Evolutionary conservation across 2,329 filamentous ascomycete species (phyloP).

Genomic region (Blumeria hordei): DNA sequence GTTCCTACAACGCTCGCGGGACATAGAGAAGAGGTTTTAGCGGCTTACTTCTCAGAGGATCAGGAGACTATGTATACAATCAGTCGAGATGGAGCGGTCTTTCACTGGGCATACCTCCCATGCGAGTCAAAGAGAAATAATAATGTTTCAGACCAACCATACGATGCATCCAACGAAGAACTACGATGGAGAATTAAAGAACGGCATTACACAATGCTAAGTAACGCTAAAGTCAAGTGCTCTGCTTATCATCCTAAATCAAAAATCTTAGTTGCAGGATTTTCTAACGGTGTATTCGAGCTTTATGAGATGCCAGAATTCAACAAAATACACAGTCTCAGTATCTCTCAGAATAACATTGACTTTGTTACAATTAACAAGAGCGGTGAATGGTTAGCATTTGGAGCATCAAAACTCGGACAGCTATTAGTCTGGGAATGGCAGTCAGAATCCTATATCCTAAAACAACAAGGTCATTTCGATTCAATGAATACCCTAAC

Average conservation of each 20-base stretch:
- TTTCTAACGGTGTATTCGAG: constrained; percentile 82
- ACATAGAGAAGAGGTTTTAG: constrained; percentile 70
- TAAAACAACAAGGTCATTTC: constrained; percentile 95
- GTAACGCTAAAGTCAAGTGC: constrained; percentile 64
- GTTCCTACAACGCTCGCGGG: constrained; percentile 72
- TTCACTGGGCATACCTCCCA: constrained; percentile 67
- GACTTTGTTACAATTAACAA: constrained; percentile 88
- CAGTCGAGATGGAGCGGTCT: constrained; percentile 91
- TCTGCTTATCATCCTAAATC: constrained; percentile 72
- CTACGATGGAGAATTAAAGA: constrained; percentile 81
- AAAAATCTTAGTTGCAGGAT: constrained; percentile 85
- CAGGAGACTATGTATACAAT: constrained; percentile 93
- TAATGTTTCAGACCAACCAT: constrained; percentile 29
- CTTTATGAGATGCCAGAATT: constrained; percentile 93
- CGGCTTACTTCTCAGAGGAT: constrained; percentile 90
- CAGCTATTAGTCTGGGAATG: constrained; percentile 98
- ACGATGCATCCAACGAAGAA: constrained; percentile 31
- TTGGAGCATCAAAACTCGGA: constrained; percentile 82
- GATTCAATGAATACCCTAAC: constrained; percentile 84
- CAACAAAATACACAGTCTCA: constrained; percentile 75
- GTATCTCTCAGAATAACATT: constrained; percentile 91
- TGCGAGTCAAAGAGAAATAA: constrained; percentile 19
- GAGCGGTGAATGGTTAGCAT: constrained; percentile 88
- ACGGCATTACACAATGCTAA: constrained; percentile 83
- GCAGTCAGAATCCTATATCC: constrained; percentile 95